These are phyloP conservation scores for Coniella lustricola DNA, from an alignment of 2,329 filamentous ascomycete species.

Conservation along the genomic window DNA sequence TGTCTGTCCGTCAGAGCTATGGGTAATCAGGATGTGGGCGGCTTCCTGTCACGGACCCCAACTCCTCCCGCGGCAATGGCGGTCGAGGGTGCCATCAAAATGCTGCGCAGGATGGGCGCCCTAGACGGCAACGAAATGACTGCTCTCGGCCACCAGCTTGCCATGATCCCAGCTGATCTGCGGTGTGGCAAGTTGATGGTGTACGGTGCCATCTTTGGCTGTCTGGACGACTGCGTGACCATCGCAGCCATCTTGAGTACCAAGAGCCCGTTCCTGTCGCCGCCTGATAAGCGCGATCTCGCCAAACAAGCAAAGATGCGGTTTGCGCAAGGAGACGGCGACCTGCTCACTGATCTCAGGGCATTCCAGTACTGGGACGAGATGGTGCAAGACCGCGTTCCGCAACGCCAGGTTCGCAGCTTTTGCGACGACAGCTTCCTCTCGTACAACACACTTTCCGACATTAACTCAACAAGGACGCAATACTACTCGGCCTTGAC, in stretches of 20 bases:
- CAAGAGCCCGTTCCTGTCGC: conserved; percentile 78
- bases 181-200: conserved; percentile 93
- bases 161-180: conserved; percentile 89
- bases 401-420: conserved; percentile 56
- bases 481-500: conserved; percentile 83
- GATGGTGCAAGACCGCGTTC: conserved; percentile 50
- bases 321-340: conserved; percentile 74
- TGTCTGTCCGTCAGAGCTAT: conserved; percentile 93
- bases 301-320: conserved; percentile 67
- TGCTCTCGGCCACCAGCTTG: conserved; percentile 84
- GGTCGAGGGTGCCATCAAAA: conserved; percentile 74
- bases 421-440: conserved; percentile 88
- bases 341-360: conserved; percentile 78
- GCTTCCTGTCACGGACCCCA: conserved; percentile 77
- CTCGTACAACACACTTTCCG: conserved; percentile 72
- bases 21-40: conserved; percentile 75
- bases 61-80: conserved; percentile 82
- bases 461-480: conserved; percentile 77
- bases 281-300: conserved; percentile 74
- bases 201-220: conserved; percentile 89
- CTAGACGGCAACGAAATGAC: conserved; percentile 82
- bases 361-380: conserved; percentile 78
- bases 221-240: conserved; percentile 78
- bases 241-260: conserved; percentile 91
- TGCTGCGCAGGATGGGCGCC: conserved; percentile 80